These are phyloP conservation scores for Pelargonium nanum DNA, from an alignment of 345 rosid genomes.

Conservation along the genomic window DNA sequence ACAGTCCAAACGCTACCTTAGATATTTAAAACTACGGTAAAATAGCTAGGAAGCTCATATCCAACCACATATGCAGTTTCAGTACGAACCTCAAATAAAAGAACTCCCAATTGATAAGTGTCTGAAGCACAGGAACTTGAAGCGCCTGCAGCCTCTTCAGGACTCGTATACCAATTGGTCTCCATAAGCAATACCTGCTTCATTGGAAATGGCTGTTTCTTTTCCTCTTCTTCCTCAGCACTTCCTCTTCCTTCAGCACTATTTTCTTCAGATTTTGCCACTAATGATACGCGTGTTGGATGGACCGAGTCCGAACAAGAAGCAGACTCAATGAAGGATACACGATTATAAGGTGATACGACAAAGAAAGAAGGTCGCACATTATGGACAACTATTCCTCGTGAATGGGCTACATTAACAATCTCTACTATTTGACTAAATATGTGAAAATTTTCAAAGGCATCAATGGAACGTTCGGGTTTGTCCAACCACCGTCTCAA, in stretches of 20 bases:
- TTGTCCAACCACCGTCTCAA: slow-evolving; percentile 79
- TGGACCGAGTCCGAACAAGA: slow-evolving; percentile 56
- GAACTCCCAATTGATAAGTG: slow-evolving; percentile 66
- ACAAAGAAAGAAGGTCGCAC: slow-evolving; percentile 72
- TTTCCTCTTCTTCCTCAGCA: slow-evolving; percentile 40
- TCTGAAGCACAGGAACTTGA: slow-evolving; percentile 77
- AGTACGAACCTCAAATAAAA: slow-evolving; percentile 63
- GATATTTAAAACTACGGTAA: too few species aligned
- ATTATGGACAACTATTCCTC: slow-evolving; percentile 70
- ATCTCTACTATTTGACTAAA: slow-evolving; percentile 73
- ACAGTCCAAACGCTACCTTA: too few species aligned
- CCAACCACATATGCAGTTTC: not conserved
- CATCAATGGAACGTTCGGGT: slow-evolving; percentile 52
- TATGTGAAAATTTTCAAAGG: slow-evolving; percentile 64
- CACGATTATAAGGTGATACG: slow-evolving; percentile 64
- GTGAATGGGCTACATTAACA: slow-evolving; percentile 64
- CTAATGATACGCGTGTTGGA: slow-evolving; percentile 13
- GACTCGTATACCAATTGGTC: slow-evolving; percentile 73
- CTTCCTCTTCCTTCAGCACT: slow-evolving; percentile 19
- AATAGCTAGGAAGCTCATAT: too few species aligned
- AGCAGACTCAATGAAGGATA: slow-evolving; percentile 56
- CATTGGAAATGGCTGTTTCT: slow-evolving; percentile 59
- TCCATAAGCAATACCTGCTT: slow-evolving; percentile 74
- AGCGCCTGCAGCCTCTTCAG: slow-evolving; percentile 64
- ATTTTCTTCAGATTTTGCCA: slow-evolving; percentile 28